Base-by-base conservation (phyloP, 495 filamentous ascomycete genomes). In the Oleoguttula mirabilis region DNA sequence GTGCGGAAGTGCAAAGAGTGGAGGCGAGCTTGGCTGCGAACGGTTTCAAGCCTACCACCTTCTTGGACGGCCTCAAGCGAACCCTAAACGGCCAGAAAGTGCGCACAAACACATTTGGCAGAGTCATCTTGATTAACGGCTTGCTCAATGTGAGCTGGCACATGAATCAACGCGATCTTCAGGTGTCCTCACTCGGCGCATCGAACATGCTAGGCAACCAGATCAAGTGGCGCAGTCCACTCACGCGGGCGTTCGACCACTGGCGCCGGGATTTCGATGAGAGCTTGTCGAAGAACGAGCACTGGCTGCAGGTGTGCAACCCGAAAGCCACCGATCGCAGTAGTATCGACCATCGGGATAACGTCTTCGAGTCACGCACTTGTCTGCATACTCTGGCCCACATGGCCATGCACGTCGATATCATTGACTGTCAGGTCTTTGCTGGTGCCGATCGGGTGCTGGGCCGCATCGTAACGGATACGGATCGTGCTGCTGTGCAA, bases 331-430 rank as follows among this genome's bases (percentile, higher is more conserved):
- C 39, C 49, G 45, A 39, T 47, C 39, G 56, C 35, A 52, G 58
- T 44, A 41, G 54, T 28, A 44, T 86, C 38, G 76, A 82, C 36
- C 41, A 50, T 34, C 37, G 49, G 1, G 84, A 87, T 44, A 79
- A 82, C 37, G 75, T 87, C 16, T 87, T 88, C 48, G 83, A 96
- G 55, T 82, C 77, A 49, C 75, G 86, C 33, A 88, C 79, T 17
- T 88, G 94, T 14, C 66, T 96, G 33, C 88, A 98, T 55, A 84
- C 88, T 45, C 66, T 98, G 7, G 92, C 90, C 2, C 90, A 98
- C 58, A 95, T 98, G 86, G 86, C 83, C 3, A 94, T 93, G 70
- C 88, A 96, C 57, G 88, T 95, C 7, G 90, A 96, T 56, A 83
- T 96, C 33, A 83, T 88, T n/a, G 88, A 95, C 58, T 88, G 87